Base-by-base conservation (phyloP, 208 protist genomes). In the Leishmania arabica region DNA sequence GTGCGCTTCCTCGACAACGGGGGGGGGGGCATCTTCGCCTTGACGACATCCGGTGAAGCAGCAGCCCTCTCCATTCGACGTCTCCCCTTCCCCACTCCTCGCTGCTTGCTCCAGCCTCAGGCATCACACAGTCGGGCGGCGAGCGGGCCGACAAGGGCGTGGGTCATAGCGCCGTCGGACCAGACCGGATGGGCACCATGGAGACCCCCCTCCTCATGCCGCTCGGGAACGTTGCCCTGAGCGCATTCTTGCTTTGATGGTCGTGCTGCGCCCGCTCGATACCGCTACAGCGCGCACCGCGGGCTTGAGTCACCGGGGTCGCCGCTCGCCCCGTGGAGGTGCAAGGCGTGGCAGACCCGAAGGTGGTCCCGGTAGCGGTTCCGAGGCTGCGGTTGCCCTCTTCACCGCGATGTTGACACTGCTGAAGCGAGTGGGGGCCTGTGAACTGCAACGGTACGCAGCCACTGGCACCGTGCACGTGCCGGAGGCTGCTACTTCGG, bases 401-500 rank as follows among this genome's bases (percentile, higher is more conserved):
- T 66, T 40, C 42, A 47, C n/a, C 19, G 45, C 37, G 45, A 62
- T 2, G 37, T 40, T 77, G 74, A 34, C 21, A 47, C 56, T 37
- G 74, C 47, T 37, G 37, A 21, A 5, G 9, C 74, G 53, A 34
- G 6, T n/a, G 47, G 19, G 72, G 4, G 71, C n/a, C 71, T 78
- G 40, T 15, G 42, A 54, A 2, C 65, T 42, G 40, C 37, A n/a
- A n/a, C 27, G 53, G 21, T 40, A 13, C 53, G 40, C 24, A 6
- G 27, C 42, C 13, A 19, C 21, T 51, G 75, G 53, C 21, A 68
- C 47, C 1, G 45, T 27, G 60, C 54, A 69, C 47, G 81, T 86
- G 79, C 77, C 54, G 8, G 82, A 76, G 0, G 19, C 40, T 42
- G 40, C 34, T 80, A 89, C 45, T 78, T 86, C 88, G 19, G 83